Conservation (phyloP, 1,284 basidiomycete genomes). For the Ganoderma leucocontextum region DNA sequence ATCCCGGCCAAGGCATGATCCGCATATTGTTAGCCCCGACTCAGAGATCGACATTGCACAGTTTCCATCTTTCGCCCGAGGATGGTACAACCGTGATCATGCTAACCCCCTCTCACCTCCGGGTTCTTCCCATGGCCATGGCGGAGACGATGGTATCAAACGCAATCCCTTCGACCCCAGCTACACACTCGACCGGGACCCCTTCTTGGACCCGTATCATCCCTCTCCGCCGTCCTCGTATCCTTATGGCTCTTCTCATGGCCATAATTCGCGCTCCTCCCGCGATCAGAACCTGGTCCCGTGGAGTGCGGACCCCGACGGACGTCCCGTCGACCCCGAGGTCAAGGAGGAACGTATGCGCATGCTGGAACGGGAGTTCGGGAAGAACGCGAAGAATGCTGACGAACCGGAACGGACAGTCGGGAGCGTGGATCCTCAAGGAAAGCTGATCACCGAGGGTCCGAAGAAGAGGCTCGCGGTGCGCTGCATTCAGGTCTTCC, state of each 20-base stretch:
- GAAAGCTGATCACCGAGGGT: slow-evolving; percentile 66
- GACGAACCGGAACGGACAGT: slow-evolving; percentile 55
- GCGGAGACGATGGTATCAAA: slow-evolving; percentile 23
- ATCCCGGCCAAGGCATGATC: slow-evolving; percentile 23
- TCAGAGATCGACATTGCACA: slow-evolving; percentile 64
- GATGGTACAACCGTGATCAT: slow-evolving; percentile 57
- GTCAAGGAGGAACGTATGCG: slow-evolving; percentile 72
- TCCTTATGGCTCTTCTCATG: slow-evolving; percentile 33
- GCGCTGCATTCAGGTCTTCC: slow-evolving; percentile 57
- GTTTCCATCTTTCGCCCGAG: slow-evolving; percentile 67
- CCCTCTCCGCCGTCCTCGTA: slow-evolving; percentile 42
- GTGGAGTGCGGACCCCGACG: slow-evolving; percentile 36
- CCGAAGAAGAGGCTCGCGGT: slow-evolving; percentile 63
- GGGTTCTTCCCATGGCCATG: slow-evolving; percentile 22
- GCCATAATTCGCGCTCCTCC: slow-evolving; percentile 34
- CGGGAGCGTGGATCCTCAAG: slow-evolving; percentile 64
- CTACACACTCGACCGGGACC: slow-evolving; percentile 37
- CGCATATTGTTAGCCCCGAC: slow-evolving; percentile 26
- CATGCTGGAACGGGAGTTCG: slow-evolving; percentile 74
- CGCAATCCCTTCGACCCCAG: slow-evolving; percentile 43
- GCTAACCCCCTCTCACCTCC: slow-evolving; percentile 34
- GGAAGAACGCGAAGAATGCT: slow-evolving; percentile 39
- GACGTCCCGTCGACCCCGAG: slow-evolving; percentile 51
- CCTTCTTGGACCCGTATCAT: slow-evolving; percentile 41
- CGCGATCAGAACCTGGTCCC: slow-evolving; percentile 37